Evolutionary conservation across 306 rosid genomes (phyloP), one percentile per base, ranked within the genome.

Genomic region (Citrullus colocynthis): DNA sequence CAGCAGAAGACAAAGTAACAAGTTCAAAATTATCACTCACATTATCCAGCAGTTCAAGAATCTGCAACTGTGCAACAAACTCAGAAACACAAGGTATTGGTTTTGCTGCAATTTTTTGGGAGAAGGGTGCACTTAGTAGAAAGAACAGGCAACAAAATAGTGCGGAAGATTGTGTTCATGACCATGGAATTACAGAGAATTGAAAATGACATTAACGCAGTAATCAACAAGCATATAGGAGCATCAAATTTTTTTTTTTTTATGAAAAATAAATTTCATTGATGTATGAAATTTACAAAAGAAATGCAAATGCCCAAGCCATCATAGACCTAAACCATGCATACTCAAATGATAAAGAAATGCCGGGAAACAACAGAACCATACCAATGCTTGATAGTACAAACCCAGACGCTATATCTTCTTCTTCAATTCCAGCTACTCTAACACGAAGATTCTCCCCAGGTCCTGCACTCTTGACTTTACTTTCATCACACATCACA

Each of bases 381-480:
- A 79, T 88, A 93, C 99, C 96, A 82, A 88, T 84, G 85, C 98
- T 88, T 4, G 96, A 89, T 78, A 96, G 83, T 64, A 96, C 86
- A 62, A 96, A 96, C 74, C 99, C 99, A 28, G 96, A 24, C 77
- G 76, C 32, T 60, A 96, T 83, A 73, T 93, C 98, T 67, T 92
- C 98, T 62, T 96, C 99, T 56, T 96, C 99, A 32, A 91, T 76
- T 73, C 97, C 97, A 20, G 99, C 83, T 76, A 96, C 9, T 82
- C 96, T 90, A 84, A 96, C 79, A 79, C 99, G 90, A 73, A 96
- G 85, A 82, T 96, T 96, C 88, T 96, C 98, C 70, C 99, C 98
- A n/a, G 99, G 99, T 70, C 97, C 98, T n/a, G 98, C 99, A 74
- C 82, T 70, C 79, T 82, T 88, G 39, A 91, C 96, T 76, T 80